Conservation (phyloP, 2,329 filamentous ascomycete genomes). For the Colletotrichum orchidophilum region DNA sequence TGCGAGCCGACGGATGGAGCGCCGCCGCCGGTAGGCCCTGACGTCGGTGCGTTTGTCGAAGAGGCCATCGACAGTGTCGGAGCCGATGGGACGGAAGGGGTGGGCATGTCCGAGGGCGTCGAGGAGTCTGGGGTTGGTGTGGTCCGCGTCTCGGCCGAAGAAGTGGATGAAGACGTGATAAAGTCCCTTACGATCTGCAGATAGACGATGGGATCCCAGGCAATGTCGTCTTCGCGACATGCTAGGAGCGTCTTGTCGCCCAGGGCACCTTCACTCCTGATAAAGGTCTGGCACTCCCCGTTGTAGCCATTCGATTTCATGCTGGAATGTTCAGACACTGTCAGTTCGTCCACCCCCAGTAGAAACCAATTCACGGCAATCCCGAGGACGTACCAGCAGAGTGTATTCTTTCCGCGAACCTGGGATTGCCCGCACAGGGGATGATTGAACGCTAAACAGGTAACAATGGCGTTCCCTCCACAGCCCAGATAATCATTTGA, state of each 20-base stretch:
- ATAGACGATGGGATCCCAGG: conserved; percentile 11
- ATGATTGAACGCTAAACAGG: background rate
- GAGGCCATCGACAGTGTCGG: background rate
- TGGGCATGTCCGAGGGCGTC: background rate
- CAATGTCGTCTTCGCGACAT: background rate
- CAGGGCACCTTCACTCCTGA: conserved; percentile 5
- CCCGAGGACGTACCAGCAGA: conserved; percentile 15
- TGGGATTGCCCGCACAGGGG: background rate
- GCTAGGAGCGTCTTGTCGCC: conserved; percentile 13
- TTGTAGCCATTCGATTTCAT: background rate
- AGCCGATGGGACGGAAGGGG: background rate
- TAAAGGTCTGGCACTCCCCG: conserved; percentile 15
- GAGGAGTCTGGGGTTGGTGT: background rate
- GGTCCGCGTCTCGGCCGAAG: background rate
- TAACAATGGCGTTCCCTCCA: background rate
- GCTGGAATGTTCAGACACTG: background rate
- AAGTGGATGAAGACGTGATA: background rate
- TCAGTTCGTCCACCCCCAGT: background rate
- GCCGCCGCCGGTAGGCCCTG: background rate
- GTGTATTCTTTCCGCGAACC: background rate
- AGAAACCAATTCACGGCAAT: background rate
- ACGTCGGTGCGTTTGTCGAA: background rate
- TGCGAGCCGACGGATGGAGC: background rate
- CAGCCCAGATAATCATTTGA: conserved; percentile 8
- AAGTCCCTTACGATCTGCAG: background rate